Conservation (phyloP, 805 yeast genomes). For the Wickerhamomyces sydowiorum region DNA sequence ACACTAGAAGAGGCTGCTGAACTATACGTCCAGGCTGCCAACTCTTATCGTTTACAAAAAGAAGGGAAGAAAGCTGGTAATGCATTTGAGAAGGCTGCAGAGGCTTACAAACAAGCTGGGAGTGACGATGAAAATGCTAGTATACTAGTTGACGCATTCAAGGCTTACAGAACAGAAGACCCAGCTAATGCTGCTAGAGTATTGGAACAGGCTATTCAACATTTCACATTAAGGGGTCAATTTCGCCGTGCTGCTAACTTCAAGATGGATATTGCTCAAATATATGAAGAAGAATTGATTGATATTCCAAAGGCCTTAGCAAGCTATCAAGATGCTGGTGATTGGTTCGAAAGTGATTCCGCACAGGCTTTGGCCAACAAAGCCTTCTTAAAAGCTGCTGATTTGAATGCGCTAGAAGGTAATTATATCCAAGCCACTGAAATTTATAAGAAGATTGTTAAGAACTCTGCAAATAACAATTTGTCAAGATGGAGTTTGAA, state of each 20-base stretch:
- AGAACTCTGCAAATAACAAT: slow-evolving; percentile 65
- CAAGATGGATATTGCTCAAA: slow-evolving; percentile 82
- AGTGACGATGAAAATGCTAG: slow-evolving; percentile 89
- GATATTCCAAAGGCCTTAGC: slow-evolving; percentile 65
- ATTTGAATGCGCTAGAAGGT: slow-evolving; percentile 72
- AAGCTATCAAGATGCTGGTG: slow-evolving; percentile 90
- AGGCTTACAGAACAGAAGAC: slow-evolving; percentile 69
- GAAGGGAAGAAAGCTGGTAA: slow-evolving; percentile 72
- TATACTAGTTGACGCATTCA: slow-evolving; percentile 84
- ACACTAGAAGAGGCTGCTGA: slow-evolving; percentile 92
- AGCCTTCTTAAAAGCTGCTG: slow-evolving; percentile 85
- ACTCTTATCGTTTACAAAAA: slow-evolving; percentile 71
- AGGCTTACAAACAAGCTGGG: slow-evolving; percentile 65
- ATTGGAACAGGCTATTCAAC: slow-evolving; percentile 68
- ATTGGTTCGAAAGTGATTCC: slow-evolving; percentile 90
- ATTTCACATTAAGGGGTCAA: slow-evolving; percentile 87
- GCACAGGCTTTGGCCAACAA: slow-evolving; percentile 89
- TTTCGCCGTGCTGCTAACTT: slow-evolving; percentile 95
- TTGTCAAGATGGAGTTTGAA: slow-evolving; percentile 87
- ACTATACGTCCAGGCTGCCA: slow-evolving; percentile 88
- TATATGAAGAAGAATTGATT: slow-evolving; percentile 71
- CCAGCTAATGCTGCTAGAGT: slow-evolving; percentile 76
- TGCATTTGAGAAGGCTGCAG: slow-evolving; percentile 83
- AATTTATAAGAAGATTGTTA: slow-evolving; percentile 72
- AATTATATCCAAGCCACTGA: slow-evolving; percentile 71